These are phyloP conservation scores for Sclerotinia minor DNA, from an alignment of 2,329 filamentous ascomycete species.

Conservation along the genomic window DNA sequence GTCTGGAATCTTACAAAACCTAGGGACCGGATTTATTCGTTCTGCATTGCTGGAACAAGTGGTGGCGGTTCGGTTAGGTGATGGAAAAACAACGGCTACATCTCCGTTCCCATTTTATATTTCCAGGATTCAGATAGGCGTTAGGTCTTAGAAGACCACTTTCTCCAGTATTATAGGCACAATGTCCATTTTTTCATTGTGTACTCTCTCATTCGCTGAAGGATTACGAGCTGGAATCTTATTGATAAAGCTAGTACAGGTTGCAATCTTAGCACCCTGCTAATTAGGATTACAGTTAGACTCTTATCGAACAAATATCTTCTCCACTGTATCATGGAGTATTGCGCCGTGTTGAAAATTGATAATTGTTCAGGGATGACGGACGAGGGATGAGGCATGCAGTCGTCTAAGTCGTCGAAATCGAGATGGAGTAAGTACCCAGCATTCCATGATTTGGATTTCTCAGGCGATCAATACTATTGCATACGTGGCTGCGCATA, in stretches of 20 bases:
- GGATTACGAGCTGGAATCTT: constrained; percentile 6
- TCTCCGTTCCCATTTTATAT: neutral
- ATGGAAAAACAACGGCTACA: neutral
- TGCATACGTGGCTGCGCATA: constrained; percentile 25
- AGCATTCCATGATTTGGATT: neutral
- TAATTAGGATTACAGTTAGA: neutral
- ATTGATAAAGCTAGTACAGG: neutral
- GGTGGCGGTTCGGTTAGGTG: neutral
- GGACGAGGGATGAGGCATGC: neutral
- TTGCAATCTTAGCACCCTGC: neutral
- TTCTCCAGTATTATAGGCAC: constrained; percentile 16
- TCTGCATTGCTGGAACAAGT: neutral
- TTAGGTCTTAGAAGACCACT: neutral
- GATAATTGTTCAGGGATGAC: neutral
- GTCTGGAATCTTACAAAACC: constrained; percentile 19
- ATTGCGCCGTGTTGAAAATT: neutral
- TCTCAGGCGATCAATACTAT: neutral
- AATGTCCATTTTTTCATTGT: neutral
- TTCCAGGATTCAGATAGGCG: too few species aligned
- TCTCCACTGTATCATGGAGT: neutral
- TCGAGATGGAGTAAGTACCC: neutral
- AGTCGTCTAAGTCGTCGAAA: neutral
- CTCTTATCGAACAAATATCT: neutral
- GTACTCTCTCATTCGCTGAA: neutral
- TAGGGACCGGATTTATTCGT: constrained; percentile 5